These are phyloP conservation scores for Scutellaria galericulata DNA, from an alignment of 257 asterid species.

Conservation along the genomic window DNA sequence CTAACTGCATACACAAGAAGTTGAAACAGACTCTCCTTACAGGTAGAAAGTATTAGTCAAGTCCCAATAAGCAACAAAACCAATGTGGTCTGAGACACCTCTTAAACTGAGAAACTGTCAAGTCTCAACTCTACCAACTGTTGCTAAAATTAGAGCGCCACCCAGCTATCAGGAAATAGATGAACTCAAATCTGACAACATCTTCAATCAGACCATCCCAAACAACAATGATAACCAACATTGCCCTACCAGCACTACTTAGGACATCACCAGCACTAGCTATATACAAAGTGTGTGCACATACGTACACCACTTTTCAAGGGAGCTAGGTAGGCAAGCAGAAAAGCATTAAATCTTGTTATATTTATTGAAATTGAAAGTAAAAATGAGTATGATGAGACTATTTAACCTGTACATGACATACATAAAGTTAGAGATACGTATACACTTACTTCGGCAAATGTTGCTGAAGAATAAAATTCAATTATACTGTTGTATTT, in stretches of 20 bases:
- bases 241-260: neutral
- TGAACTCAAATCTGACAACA: too few species aligned
- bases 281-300: too few species aligned
- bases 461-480: constrained; percentile 11
- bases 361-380: neutral
- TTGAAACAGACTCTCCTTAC: neutral
- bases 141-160: too few species aligned
- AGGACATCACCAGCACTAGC: too few species aligned
- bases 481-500: neutral
- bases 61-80: neutral
- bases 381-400: constrained; percentile 13
- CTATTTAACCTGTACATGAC: neutral
- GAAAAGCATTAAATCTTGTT: neutral
- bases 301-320: neutral
- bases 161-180: too few species aligned
- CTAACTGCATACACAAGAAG: neutral
- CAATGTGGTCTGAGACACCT: too few species aligned
- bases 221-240: neutral
- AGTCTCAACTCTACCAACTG: too few species aligned
- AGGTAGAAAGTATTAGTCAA: neutral
- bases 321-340: neutral
- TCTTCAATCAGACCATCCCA: too few species aligned
- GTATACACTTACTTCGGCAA: constrained; percentile 18
- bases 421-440: neutral
- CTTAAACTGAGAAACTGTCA: too few species aligned